A percentile compares a stretch with the other conserved stretches of the same genome.
Evolutionary conservation across 1,284 basidiomycete species (phyloP).

Genomic region (Butyriboletus pseudospeciosus): DNA sequence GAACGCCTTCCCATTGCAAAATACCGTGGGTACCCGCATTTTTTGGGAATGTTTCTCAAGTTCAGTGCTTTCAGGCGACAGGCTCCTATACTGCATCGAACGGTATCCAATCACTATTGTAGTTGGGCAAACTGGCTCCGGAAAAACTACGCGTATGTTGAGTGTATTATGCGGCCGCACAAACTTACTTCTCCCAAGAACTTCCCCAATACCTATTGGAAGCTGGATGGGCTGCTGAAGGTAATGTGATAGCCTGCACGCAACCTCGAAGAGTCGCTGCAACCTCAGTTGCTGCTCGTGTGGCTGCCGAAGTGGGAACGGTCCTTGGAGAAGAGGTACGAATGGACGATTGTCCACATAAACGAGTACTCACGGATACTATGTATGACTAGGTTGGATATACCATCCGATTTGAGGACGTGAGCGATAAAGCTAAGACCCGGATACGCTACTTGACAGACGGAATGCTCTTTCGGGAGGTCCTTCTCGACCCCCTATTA

Average conservation of each 20-base stretch:
- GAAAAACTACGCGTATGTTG: constrained; percentile 90
- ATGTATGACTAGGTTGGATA: constrained; percentile 75
- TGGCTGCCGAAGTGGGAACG: constrained; percentile 85
- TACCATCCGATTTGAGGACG: constrained; percentile 96
- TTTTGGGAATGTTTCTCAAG: not conserved
- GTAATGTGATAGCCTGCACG: constrained; percentile 82
- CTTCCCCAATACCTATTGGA: constrained; percentile 93
- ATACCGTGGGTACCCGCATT: constrained; percentile 55
- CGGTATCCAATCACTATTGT: constrained; percentile 80
- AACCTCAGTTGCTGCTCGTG: constrained; percentile 87
- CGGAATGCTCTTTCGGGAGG: constrained; percentile 95
- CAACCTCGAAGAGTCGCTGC: constrained; percentile 95
- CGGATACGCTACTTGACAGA: constrained; percentile 98
- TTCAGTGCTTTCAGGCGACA: constrained; percentile 49
- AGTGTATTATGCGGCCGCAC: not conserved
- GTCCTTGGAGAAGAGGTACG: constrained; percentile 86
- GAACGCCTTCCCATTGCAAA: constrained; percentile 84
- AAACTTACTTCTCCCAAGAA: constrained; percentile 46
- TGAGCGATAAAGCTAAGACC: constrained; percentile 75
- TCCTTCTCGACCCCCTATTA: constrained; percentile 83
- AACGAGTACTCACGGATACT: not conserved
- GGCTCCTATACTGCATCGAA: constrained; percentile 82
- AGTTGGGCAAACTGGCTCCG: constrained; percentile 94
- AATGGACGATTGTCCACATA: not conserved
- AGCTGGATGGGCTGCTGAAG: constrained; percentile 80